Conservation (phyloP, 2,329 filamentous ascomycete genomes). For the Colletotrichum truncatum region DNA sequence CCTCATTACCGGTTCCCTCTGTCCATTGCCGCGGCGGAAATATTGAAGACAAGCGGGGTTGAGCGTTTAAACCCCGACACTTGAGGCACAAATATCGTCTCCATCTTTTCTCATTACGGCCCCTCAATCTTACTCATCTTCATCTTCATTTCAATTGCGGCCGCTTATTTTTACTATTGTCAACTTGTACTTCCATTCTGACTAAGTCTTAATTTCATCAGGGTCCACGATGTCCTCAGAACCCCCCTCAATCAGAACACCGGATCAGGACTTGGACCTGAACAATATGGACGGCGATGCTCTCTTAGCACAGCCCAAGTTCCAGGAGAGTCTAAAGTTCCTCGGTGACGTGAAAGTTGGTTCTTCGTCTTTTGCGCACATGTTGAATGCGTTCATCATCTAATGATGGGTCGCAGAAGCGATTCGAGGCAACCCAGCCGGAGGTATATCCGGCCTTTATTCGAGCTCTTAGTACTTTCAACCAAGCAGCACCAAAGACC, state of each 20-base stretch:
- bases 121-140: neutral
- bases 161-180: accelerated
- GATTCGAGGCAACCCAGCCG: conserved; percentile 15
- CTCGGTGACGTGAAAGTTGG: conserved; percentile 20
- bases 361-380: neutral
- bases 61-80: neutral
- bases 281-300: neutral
- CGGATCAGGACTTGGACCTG: neutral
- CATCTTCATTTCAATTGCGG: neutral
- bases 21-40: neutral
- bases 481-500: neutral
- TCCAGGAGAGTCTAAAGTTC: conserved; percentile 16
- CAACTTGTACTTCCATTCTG: neutral
- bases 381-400: neutral
- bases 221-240: conserved; percentile 5
- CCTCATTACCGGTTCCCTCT: neutral
- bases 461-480: conserved; percentile 13
- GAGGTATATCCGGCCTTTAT: conserved; percentile 20
- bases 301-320: neutral
- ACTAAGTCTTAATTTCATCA: neutral
- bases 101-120: neutral
- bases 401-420: neutral
- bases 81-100: neutral
- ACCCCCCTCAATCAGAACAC: neutral
- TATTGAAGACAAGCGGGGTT: neutral